Conservation (phyloP, 2,329 filamentous ascomycete species). For the Aciculosporium take region DNA sequence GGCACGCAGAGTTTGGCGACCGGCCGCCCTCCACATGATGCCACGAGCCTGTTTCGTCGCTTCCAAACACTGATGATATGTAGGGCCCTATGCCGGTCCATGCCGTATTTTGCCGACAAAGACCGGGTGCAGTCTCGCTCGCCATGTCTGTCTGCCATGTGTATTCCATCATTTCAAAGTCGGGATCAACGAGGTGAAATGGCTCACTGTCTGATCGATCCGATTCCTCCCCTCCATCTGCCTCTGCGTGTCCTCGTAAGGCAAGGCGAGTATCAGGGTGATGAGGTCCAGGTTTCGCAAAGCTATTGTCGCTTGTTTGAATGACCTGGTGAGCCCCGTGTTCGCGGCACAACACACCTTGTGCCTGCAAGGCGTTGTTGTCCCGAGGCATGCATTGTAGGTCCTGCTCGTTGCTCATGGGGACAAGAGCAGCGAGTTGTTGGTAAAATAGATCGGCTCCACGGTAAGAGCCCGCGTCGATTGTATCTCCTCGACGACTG, state of each 20-base stretch:
- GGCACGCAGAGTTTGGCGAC: neutral
- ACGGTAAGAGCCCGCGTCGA: neutral
- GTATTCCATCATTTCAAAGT: neutral
- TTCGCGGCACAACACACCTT: neutral
- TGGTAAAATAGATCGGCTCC: neutral
- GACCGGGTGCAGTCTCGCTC: neutral
- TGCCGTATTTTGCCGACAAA: neutral
- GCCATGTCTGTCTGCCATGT: neutral
- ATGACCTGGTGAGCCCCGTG: neutral
- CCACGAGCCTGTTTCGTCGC: neutral
- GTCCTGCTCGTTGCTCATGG: neutral
- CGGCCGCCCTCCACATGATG: neutral
- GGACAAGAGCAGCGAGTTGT: neutral
- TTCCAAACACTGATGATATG: neutral
- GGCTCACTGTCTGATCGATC: neutral
- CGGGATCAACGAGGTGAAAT: neutral
- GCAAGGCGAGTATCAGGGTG: neutral
- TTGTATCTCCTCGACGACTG: neutral
- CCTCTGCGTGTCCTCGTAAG: neutral
- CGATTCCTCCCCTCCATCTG: neutral
- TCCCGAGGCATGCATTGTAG: neutral
- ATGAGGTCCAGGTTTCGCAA: neutral
- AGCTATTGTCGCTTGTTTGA: neutral
- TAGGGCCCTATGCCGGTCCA: neutral
- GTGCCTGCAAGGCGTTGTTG: neutral